Base-by-base conservation (phyloP, 495 filamentous ascomycete genomes). In the Hyaloscypha finlandica region DNA sequence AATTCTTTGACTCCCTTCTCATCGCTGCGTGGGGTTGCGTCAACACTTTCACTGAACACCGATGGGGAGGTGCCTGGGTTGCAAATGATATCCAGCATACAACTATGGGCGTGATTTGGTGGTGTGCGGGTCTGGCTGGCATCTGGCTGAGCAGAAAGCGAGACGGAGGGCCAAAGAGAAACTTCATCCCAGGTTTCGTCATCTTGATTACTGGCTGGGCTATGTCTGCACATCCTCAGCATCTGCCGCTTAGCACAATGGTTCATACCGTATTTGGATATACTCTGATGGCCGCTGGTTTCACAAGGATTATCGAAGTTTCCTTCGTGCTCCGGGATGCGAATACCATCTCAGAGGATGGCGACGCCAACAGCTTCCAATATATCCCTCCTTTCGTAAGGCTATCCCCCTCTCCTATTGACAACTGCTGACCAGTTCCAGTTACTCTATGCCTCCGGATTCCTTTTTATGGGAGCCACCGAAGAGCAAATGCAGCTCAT, bases 1-100 rank as follows among this genome's bases (percentile, higher is more conserved):
- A 99, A 77, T 99, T 99, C 83, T 98, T 95, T 79, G 95, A 99
- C 77, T 94, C 90, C 57, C 76, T 90, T 12, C 82, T 98, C 45
- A 99, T 99, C 74, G 90, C 93, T 2, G 86, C 89, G 11, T 99
- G 95, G 95, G 95, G 95, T 52, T 92, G 91, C 74, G 88, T 99
- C 77, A 99, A 98, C 76, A 98, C 96, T 45, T 98, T 99, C 75
- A 98, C 96, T 19, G 95, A 98, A 76, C 95, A 99, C 76, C 85
- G 91, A 42, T 99, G 95, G 95, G 96, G 96, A 42, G 79, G 81
- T 0, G 80, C 85, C 2, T 99, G 95, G 95, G 94, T 90, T n/a
- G 85, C 86, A 73, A 97, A 97, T 74, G 95, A 99, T 75, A 87
- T 97, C 76, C 95, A 99, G 76, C 96, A 98, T 74, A 99, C 95